Evolutionary conservation across 1,284 basidiomycete genomes (phyloP).

Genomic region (Abortiporus biennis): DNA sequence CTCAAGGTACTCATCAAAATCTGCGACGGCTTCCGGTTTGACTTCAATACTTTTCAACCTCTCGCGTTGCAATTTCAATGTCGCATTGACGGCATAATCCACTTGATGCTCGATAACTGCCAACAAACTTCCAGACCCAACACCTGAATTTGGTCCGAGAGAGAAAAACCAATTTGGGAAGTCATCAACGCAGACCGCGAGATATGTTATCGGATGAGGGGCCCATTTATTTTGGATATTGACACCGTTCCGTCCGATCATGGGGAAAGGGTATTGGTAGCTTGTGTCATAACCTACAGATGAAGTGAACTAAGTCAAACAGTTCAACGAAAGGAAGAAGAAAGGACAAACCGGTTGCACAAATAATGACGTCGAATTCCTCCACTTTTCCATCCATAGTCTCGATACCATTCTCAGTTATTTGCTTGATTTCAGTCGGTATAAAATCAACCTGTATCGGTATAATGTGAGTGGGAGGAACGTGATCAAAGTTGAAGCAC

Average conservation of each 20-base stretch:
- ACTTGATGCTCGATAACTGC: conserved; percentile 49
- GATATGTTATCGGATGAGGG: conserved; percentile 50
- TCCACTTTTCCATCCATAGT: conserved; percentile 45
- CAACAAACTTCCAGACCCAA: conserved; percentile 47
- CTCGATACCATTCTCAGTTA: conserved; percentile 51
- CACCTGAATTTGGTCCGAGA: conserved; percentile 48
- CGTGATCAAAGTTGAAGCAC: conserved; percentile 1
- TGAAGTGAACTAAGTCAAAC: neutral
- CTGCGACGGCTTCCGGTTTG: conserved; percentile 51
- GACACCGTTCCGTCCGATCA: conserved; percentile 44
- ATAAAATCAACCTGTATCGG: conserved; percentile 47
- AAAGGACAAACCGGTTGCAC: conserved; percentile 20
- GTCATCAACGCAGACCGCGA: conserved; percentile 47
- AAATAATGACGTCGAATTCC: conserved; percentile 48
- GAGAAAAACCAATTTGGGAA: conserved; percentile 59
- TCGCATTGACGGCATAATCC: conserved; percentile 45
- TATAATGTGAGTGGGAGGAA: neutral
- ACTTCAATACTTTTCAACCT: conserved; percentile 52
- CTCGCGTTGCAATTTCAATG: conserved; percentile 56
- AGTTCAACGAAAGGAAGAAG: neutral
- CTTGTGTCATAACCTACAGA: conserved; percentile 45
- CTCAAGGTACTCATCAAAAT: conserved; percentile 53
- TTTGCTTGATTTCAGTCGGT: conserved; percentile 38
- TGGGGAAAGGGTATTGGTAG: conserved; percentile 42
- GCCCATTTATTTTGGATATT: conserved; percentile 42